These are phyloP conservation scores for Entamoeba moshkovskii DNA, from an alignment of 208 protist species.

Conservation along the genomic window DNA sequence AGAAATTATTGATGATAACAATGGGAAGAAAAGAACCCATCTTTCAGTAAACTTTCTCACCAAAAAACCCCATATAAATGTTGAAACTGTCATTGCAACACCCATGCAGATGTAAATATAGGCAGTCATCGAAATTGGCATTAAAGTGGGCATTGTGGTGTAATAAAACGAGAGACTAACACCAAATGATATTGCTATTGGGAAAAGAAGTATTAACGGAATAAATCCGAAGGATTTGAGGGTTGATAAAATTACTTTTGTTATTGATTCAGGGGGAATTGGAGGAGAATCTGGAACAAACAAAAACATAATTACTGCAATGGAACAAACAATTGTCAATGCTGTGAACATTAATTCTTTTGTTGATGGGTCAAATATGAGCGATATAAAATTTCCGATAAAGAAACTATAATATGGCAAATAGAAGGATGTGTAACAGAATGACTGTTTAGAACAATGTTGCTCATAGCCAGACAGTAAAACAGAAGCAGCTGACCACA, in stretches of 20 bases:
- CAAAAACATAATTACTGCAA: neutral
- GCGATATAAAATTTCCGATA: neutral
- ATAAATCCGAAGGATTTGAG: neutral
- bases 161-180: neutral
- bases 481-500: neutral
- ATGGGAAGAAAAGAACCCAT: neutral
- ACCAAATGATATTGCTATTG: neutral
- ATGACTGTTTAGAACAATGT: neutral
- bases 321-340: neutral
- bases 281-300: neutral
- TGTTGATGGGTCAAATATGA: neutral
- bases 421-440: neutral
- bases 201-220: neutral
- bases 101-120: neutral
- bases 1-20: neutral
- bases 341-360: neutral
- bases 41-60: neutral
- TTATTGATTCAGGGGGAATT: neutral
- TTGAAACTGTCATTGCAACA: neutral
- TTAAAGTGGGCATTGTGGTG: neutral
- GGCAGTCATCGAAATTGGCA: neutral
- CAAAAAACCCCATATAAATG: neutral
- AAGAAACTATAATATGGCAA: neutral
- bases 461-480: neutral
- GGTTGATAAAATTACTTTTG: neutral